Evolutionary conservation across 495 filamentous ascomycete species (phyloP).

Genomic region (Lentithecium fluviatile): DNA sequence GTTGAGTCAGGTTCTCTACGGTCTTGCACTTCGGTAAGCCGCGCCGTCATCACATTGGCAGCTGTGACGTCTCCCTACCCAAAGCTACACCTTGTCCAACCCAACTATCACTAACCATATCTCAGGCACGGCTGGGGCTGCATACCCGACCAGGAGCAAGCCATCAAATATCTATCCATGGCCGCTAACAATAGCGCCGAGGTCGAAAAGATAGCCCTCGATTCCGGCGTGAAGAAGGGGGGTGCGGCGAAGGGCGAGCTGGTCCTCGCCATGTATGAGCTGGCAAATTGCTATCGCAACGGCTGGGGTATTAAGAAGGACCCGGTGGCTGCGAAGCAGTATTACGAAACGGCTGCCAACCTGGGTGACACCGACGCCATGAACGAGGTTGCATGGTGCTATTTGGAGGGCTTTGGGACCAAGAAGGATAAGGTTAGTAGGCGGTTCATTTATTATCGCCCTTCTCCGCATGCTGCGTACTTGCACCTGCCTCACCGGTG

Average conservation of each 20-base stretch:
- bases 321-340: conserved; percentile 82
- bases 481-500: conserved; percentile 24
- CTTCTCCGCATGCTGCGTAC: conserved; percentile 5
- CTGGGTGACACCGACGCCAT: conserved; percentile 95
- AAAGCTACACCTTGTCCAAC: conserved; percentile 3
- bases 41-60: not conserved
- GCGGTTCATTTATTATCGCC: conserved; percentile 12
- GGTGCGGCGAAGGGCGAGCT: conserved; percentile 95
- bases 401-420: conserved; percentile 87
- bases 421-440: conserved; percentile 93
- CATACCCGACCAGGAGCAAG: conserved; percentile 64
- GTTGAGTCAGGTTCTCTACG: conserved; percentile 93
- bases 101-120: conserved; percentile 19
- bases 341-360: conserved; percentile 96
- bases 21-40: conserved; percentile 82
- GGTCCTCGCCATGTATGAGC: conserved; percentile 93
- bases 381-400: conserved; percentile 97
- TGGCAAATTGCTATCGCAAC: conserved; percentile 93
- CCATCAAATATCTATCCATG: conserved; percentile 76
- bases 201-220: conserved; percentile 78
- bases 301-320: conserved; percentile 94
- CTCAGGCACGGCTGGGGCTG: conserved; percentile 94
- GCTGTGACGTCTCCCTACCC: conserved; percentile 8
- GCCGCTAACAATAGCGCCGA: conserved; percentile 89
- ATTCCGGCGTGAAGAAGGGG: conserved; percentile 85